These are phyloP conservation scores for Pichia phayaonensis DNA, from an alignment of 805 yeast species.

Conservation along the genomic window DNA sequence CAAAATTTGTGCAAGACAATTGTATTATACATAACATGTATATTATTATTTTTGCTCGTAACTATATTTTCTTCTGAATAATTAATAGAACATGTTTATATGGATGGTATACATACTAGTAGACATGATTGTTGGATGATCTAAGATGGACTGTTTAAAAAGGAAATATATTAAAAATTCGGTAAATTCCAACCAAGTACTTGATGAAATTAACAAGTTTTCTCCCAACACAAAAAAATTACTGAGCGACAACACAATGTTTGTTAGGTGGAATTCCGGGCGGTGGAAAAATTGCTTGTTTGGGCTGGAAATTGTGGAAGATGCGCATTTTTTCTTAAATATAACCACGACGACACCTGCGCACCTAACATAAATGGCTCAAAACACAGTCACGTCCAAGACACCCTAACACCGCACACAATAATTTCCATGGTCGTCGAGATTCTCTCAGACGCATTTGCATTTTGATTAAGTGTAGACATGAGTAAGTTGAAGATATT, in stretches of 20 bases:
- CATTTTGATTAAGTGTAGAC: not conserved
- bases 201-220: not conserved
- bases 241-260: not conserved
- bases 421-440: not conserved
- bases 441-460: not conserved
- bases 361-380: not conserved
- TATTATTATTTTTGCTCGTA: not conserved
- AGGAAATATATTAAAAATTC: not conserved
- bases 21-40: not conserved
- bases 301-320: not conserved
- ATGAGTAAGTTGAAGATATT: not conserved
- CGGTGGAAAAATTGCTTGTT: not conserved
- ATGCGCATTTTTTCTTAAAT: not conserved
- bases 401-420: not conserved
- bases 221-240: not conserved
- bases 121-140: constrained; percentile 13
- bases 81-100: not conserved
- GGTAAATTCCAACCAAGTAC: not conserved
- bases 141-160: not conserved
- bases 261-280: not conserved
- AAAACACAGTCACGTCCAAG: not conserved
- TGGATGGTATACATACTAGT: constrained; percentile 10
- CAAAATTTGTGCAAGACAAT: not conserved
- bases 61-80: not conserved
- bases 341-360: not conserved